Evolutionary conservation across 495 filamentous ascomycete species (phyloP), one percentile per base, ranked within the genome.

Genomic region (Penicillium coprophilum): DNA sequence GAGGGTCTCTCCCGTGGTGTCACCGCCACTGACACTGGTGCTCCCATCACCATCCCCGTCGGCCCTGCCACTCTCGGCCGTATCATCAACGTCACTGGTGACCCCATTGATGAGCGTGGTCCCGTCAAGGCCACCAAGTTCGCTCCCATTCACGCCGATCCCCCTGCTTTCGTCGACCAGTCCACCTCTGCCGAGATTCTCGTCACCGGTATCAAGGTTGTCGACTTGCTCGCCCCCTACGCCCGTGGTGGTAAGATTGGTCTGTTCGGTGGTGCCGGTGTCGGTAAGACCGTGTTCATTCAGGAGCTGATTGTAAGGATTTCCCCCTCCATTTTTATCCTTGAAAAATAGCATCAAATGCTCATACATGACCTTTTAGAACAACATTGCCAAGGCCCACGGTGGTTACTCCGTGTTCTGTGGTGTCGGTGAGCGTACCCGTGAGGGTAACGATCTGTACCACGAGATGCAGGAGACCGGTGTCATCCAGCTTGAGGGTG

Each of bases 361-460:
- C 11, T 30, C 20, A 52, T n/a, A 6, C 17, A 17, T 0, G 15
- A 9, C 6, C 8, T 17, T 28, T 8, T 65, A 88, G 85, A 98
- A 98, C 90, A 98, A 98, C 87, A 97, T 98, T 71, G 94, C 94
- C 81, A 98, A 98, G 86, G 94, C 94, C 69, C 94, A 98, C 82
- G 95, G 94, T 94, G 94, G 94, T 93, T 98, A 95, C 89, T 98
- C 94, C 63, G 95, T 98, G 70, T 98, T 98, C 87, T 96, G 90
- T 74, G 94, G 94, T 91, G 94, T 98, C 78, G 94, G 94, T 71
- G 94, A 98, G 89, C 94, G 94, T 83, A 98, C 94, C 71, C 94
- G 94, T 88, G 94, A 98, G 87, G 94, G 94, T 87, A 98, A 98
- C 87, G 94, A 98, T 87, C 81, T 98, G 85, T 98, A 98, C 88